Base-by-base conservation (phyloP, 164 flowering plant species). In the Cinnamomum micranthum region DNA sequence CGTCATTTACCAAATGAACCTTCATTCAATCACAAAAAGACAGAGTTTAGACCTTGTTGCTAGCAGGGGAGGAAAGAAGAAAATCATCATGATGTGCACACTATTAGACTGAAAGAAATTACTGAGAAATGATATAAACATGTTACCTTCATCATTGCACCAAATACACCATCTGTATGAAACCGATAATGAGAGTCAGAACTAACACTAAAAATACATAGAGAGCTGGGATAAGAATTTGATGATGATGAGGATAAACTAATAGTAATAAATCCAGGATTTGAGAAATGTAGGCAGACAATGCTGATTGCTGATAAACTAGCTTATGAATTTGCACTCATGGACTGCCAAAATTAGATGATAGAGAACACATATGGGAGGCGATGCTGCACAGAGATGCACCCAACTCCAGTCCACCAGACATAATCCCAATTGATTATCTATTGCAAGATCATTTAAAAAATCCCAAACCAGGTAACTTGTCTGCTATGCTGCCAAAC, bases 141-240 rank as follows among this genome's bases (percentile, higher is more conserved):
- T 1, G 71, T 81, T 78, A 91, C 98, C 91, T 94, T 90, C 98
- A 95, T 95, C 93, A 82, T 88, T 71, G 98, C 98, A 82, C 95
- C 98, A 85, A 95, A 95, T 35, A 91, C 85, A 47, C 99, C 99
- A 84, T 95, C 99, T 95, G 81, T 58, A 20, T 51, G 65, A 73
- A 73, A 23, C 24, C 52, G 2, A 7, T 14, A 55, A 55, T 55
- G n/a, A 15, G 6, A 15, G 60, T 55, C 19, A 55, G 60, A 55
- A 55, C 17, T 11, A 55, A 55, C n/a, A 3, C 17, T 55, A 52
- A 55, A 4, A 55, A 55, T 41, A 41, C 47, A 41, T 41, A 41
- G 47, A 41, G 9, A 41, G 47, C 1, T 41, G 47, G 47, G 11
- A 41, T 41, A 41, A 6, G 47, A 41, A 41, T 41, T 9, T 41